Conservation (phyloP, 768 basidiomycete genomes). For the Mycena amicta region DNA sequence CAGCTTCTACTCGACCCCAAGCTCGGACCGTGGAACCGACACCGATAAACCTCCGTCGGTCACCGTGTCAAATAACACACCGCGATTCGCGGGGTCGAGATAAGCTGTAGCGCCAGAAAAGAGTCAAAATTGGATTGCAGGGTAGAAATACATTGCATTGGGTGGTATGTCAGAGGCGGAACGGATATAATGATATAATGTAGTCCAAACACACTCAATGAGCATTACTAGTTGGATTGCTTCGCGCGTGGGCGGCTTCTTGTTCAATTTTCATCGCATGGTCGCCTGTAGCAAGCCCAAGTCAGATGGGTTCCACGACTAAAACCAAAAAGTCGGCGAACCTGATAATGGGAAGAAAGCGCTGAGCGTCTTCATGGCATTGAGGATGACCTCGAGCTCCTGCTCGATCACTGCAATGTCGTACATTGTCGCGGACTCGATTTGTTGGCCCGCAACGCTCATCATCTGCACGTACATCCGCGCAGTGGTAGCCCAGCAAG, state of each 20-base stretch:
- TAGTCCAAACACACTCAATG: not conserved
- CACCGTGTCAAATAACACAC: too few relatives aligned
- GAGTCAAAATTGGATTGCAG: not conserved
- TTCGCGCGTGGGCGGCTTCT: conserved; percentile 22
- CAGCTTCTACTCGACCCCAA: too few relatives aligned
- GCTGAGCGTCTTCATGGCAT: conserved; percentile 37
- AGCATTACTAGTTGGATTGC: not conserved
- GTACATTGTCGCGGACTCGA: conserved; percentile 21
- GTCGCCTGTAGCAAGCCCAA: conserved; percentile 20
- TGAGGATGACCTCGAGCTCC: conserved; percentile 36
- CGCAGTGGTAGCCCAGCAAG: conserved; percentile 44
- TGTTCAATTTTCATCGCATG: conserved; percentile 29
- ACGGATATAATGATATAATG: not conserved
- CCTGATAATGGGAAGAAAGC: conserved; percentile 41
- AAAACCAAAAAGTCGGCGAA: conserved; percentile 16
- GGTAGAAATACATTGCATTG: not conserved
- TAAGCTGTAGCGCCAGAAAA: too few relatives aligned
- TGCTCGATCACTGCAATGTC: conserved; percentile 28
- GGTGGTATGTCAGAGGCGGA: not conserved
- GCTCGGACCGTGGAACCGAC: too few relatives aligned
- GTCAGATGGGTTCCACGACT: not conserved
- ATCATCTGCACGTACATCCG: conserved; percentile 40
- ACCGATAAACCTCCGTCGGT: too few relatives aligned
- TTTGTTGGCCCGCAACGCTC: conserved; percentile 21
- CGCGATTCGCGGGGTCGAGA: too few relatives aligned